Conservation (phyloP, 1,284 basidiomycete species). For the Inonotus hispidus region DNA sequence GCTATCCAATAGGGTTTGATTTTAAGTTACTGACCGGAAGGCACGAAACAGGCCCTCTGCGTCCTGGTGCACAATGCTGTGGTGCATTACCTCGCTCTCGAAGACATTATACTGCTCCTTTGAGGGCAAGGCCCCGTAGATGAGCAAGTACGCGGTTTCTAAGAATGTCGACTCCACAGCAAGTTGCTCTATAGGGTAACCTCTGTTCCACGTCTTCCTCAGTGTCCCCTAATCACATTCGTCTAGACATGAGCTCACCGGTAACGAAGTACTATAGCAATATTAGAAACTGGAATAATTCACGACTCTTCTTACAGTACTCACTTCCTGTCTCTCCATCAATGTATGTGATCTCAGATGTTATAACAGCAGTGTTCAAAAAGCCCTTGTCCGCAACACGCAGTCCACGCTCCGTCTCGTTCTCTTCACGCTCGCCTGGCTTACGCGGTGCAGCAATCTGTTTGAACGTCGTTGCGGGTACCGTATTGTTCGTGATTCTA, state of each 20-base stretch:
- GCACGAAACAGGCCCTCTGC: constrained; percentile 76
- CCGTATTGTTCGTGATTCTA: constrained; percentile 72
- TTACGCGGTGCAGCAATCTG: constrained; percentile 53
- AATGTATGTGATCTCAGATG: constrained; percentile 80
- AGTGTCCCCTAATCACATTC: not conserved
- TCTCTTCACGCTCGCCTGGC: constrained; percentile 66
- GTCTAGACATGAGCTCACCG: constrained; percentile 36
- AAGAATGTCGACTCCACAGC: constrained; percentile 74
- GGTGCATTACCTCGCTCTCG: constrained; percentile 71
- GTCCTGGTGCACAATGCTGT: constrained; percentile 73
- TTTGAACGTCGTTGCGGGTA: constrained; percentile 80
- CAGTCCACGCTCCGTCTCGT: constrained; percentile 77
- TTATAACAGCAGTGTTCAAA: constrained; percentile 81
- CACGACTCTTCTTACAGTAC: constrained; percentile 21
- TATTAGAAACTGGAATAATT: not conserved
- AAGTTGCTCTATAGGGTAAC: constrained; percentile 90
- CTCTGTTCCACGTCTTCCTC: constrained; percentile 38
- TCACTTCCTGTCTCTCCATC: constrained; percentile 77
- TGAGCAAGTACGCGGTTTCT: constrained; percentile 80
- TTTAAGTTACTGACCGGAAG: constrained; percentile 51
- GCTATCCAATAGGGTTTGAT: not conserved
- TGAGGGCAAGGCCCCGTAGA: constrained; percentile 81
- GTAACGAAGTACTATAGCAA: constrained; percentile 57
- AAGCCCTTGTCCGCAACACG: constrained; percentile 77
- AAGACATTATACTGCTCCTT: constrained; percentile 55